These are phyloP conservation scores for Candida dajiaensis DNA, from an alignment of 805 yeast genomes.

Conservation along the genomic window DNA sequence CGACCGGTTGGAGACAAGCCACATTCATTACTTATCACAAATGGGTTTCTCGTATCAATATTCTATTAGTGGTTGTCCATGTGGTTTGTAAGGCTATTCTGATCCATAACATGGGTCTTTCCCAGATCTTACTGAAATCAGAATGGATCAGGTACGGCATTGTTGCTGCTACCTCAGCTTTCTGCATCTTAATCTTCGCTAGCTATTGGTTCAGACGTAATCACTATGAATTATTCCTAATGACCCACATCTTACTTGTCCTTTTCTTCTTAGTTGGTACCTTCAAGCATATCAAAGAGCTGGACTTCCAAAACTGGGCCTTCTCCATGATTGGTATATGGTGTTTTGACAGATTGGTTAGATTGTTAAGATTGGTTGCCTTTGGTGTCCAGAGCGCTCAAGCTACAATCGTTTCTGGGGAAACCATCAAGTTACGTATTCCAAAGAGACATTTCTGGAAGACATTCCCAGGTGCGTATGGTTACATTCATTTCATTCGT, in stretches of 20 bases:
- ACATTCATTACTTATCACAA: constrained; percentile 62
- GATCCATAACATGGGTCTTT: constrained; percentile 1
- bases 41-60: constrained; percentile 46
- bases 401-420: constrained; percentile 29
- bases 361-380: constrained; percentile 25
- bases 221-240: constrained; percentile 55
- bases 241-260: constrained; percentile 51
- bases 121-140: constrained; percentile 1
- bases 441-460: constrained; percentile 41
- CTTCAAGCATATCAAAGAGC: constrained; percentile 50
- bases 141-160: constrained; percentile 17
- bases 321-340: constrained; percentile 32
- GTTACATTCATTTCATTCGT: constrained; percentile 50
- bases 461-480: constrained; percentile 48
- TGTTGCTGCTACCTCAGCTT: constrained; percentile 7
- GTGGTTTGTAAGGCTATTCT: constrained; percentile 1
- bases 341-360: constrained; percentile 43
- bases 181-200: constrained; percentile 6
- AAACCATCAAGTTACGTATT: constrained; percentile 38
- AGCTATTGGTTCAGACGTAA: constrained; percentile 42
- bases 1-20: constrained; percentile 61
- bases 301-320: constrained; percentile 45
- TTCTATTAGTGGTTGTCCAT: constrained; percentile 17
- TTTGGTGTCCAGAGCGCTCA: constrained; percentile 20
- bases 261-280: constrained; percentile 44